Conservation (phyloP, 2,329 filamentous ascomycete species). For the Didymella segeticola region DNA sequence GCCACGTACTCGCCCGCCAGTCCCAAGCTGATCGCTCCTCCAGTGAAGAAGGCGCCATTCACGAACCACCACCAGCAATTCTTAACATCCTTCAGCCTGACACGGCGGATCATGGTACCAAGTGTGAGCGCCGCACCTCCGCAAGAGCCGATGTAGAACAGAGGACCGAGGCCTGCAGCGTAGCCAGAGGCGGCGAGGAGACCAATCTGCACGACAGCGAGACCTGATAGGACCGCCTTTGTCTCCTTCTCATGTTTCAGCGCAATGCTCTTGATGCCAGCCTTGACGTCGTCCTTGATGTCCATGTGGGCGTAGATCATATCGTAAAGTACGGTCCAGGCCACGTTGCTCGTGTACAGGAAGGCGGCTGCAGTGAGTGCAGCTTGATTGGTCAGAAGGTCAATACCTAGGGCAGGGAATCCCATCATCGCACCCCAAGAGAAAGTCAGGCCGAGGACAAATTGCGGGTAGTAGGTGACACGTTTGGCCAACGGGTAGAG, state of each 20-base stretch:
- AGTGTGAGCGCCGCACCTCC: conserved; percentile 63
- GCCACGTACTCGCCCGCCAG: conserved; percentile 61
- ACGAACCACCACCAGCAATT: conserved; percentile 72
- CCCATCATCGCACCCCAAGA: conserved; percentile 91
- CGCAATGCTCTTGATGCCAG: conserved; percentile 87
- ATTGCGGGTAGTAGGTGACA: conserved; percentile 85
- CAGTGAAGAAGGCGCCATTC: conserved; percentile 67
- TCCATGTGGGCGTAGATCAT: conserved; percentile 96
- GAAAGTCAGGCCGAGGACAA: conserved; percentile 82
- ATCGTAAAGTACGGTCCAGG: conserved; percentile 89
- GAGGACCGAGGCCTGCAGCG: conserved; percentile 64
- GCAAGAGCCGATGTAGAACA: conserved; percentile 65
- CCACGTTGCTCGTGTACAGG: conserved; percentile 78
- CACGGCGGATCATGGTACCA: conserved; percentile 65
- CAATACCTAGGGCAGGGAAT: conserved; percentile 81
- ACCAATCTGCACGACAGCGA: conserved; percentile 72
- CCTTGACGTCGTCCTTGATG: conserved; percentile 82
- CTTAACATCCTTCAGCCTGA: conserved; percentile 62
- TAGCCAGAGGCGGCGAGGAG: conserved; percentile 74
- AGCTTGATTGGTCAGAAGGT: conserved; percentile 68
- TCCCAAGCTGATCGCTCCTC: conserved; percentile 64
- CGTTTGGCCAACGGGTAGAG: conserved; percentile 84
- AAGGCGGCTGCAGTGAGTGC: conserved; percentile 71
- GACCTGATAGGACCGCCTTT: conserved; percentile 74
- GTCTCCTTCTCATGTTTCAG: conserved; percentile 79